phyloP scores from a whole-genome alignment of 805 yeast species.

The Maudiozyma barnettii region DNA sequence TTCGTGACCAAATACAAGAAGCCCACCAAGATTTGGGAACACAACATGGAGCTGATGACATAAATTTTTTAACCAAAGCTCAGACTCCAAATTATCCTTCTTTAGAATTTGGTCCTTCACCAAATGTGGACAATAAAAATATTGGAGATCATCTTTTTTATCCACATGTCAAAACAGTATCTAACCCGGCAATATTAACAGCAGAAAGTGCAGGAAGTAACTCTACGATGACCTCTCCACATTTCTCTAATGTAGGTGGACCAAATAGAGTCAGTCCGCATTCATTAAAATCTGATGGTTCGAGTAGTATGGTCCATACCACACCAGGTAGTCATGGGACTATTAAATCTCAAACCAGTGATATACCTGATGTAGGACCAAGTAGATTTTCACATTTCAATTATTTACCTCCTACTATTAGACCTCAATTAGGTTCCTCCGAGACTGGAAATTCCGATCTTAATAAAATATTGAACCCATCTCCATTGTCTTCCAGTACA shows the following conservation, averaged over 20 bases:
- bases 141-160: not conserved
- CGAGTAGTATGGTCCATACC: constrained; percentile 1
- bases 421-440: constrained; percentile 59
- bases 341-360: constrained; percentile 17
- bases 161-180: not conserved
- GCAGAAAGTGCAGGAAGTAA: not conserved
- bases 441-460: constrained; percentile 39
- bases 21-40: not conserved
- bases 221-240: not conserved
- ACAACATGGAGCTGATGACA: constrained; percentile 2
- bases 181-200: not conserved
- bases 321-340: constrained; percentile 9
- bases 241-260: not conserved
- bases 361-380: constrained; percentile 38
- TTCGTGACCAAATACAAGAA: not conserved
- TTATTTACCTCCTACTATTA: constrained; percentile 64
- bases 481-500: constrained; percentile 1
- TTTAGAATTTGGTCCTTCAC: constrained; percentile 13
- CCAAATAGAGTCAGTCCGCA: not conserved
- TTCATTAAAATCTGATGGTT: not conserved
- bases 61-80: constrained; percentile 17
- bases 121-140: not conserved
- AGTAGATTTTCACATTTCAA: constrained; percentile 63
- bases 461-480: constrained; percentile 36
- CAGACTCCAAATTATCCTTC: constrained; percentile 12